A percentile compares a stretch with the other conserved stretches of the same genome.
phyloP scores from a whole-genome alignment of 2,329 filamentous ascomycete species.

The Dissoconium aciculare region DNA sequence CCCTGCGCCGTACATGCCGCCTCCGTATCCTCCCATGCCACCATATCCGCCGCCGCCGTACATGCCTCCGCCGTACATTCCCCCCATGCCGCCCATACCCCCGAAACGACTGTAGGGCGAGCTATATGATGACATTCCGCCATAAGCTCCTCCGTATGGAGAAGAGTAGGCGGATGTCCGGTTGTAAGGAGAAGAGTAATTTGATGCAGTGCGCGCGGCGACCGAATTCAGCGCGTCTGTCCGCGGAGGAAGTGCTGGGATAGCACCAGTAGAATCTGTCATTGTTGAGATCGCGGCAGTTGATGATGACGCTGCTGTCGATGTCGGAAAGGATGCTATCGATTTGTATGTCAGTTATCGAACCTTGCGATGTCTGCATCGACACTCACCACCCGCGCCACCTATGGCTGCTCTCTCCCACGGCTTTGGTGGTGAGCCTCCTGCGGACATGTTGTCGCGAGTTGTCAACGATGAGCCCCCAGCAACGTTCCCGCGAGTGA shows the following conservation, averaged over 20 bases:
- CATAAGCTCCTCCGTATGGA: slow-evolving; percentile 41
- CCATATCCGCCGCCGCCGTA: slow-evolving; percentile 21
- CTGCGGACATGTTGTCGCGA: slow-evolving; percentile 3
- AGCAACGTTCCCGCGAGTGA: too few relatives aligned
- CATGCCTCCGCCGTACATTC: slow-evolving; percentile 22
- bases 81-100: slow-evolving; percentile 20
- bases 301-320: slow-evolving; percentile 25
- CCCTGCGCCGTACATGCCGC: slow-evolving; percentile 26
- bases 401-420: slow-evolving; percentile 72
- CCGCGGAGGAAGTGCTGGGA: slow-evolving; percentile 63
- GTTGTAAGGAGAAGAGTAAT: slow-evolving; percentile 45
- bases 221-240: slow-evolving; percentile 63
- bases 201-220: slow-evolving; percentile 76
- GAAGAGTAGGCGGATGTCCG: slow-evolving; percentile 32
- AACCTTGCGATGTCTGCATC: slow-evolving; percentile 3
- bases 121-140: slow-evolving; percentile 26
- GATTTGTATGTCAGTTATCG: slow-evolving; percentile 18
- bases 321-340: slow-evolving; percentile 31
- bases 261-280: slow-evolving; percentile 15
- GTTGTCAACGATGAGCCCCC: too few relatives aligned
- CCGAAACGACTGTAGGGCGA: slow-evolving; percentile 35
- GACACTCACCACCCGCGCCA: slow-evolving; percentile 16
- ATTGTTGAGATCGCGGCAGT: slow-evolving; percentile 29
- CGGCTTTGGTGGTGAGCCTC: slow-evolving; percentile 74
- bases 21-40: slow-evolving; percentile 13